Base-by-base conservation (phyloP, 352 stramenopile species). In the Phytophthora ohioensis region DNA sequence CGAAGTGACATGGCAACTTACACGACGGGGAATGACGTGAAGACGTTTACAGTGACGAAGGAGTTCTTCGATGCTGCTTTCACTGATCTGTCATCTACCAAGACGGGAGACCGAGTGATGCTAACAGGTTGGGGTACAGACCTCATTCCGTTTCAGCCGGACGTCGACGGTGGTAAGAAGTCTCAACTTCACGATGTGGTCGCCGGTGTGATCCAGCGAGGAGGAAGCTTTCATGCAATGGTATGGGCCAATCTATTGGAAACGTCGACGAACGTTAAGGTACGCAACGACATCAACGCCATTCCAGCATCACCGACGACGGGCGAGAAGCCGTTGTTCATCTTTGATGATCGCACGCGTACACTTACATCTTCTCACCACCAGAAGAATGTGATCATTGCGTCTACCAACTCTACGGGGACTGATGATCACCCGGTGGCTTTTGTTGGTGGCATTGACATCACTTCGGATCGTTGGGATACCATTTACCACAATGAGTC, bases 391-490 rank as follows among this genome's bases (percentile, higher is more conserved):
- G 17, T 90, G 9, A 71, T 81, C 3, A 72, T 81, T 12, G 58
- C 76, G 0, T 58, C 43, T 43, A 49, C 39, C 2, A 55, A 17
- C 8, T 35, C 53, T 0, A 53, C 54, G 8, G 57, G 67, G 5
- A 30, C 17, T 13, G 38, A 63, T 6, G 62, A 75, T 11, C 57
- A 73, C 0, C 57, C 72, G 5, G 58, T 80, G 2, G 82, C 84
- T n/a, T 91, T 82, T 69, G 72, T 89, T 1, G 79, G 82, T 3
- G 82, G 82, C 2, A 71, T 88, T 15, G 84, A 92, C 54, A 67
- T 87, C 46, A 75, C 73, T 12, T 66, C 67, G 17, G 75, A 88
- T 46, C 82, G 84, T 7, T 91, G 84, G 82, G 79, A 91, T 57
- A 87, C 81, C 41, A 73, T 77, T 31, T 63, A 64, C n/a, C 83